These are phyloP conservation scores for Hyphopichia buzzinii DNA, from an alignment of 1,139 yeast genomes.

Conservation along the genomic window DNA sequence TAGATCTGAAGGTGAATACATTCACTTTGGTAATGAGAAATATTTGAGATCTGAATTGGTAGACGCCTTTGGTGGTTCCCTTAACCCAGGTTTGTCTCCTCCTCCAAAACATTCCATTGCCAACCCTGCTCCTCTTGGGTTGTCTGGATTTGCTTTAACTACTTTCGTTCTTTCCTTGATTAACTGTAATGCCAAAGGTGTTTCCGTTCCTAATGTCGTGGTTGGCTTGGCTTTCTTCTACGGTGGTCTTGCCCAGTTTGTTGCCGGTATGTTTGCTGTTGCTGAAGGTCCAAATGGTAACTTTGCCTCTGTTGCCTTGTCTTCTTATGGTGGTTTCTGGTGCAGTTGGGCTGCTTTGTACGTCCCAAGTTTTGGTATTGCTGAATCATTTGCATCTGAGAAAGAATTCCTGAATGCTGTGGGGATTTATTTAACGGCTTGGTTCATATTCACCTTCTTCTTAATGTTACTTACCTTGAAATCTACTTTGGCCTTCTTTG, in stretches of 20 bases:
- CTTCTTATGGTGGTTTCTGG: constrained; percentile 91
- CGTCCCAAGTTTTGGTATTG: constrained; percentile 72
- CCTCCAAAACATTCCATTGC: constrained; percentile 74
- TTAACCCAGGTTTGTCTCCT: constrained; percentile 62
- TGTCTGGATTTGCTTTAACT: constrained; percentile 80
- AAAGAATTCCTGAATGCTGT: constrained; percentile 46
- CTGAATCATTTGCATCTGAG: constrained; percentile 46
- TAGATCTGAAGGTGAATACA: constrained; percentile 51
- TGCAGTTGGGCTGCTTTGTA: constrained; percentile 73
- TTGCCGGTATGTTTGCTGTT: constrained; percentile 78
- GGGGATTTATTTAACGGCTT: constrained; percentile 73
- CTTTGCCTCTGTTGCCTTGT: constrained; percentile 84
- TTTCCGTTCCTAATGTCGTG: constrained; percentile 31
- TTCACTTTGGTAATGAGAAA: constrained; percentile 70
- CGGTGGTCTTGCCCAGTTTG: constrained; percentile 74
- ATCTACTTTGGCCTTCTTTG: constrained; percentile 76
- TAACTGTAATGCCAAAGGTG: constrained; percentile 38
- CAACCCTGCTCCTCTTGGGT: constrained; percentile 87
- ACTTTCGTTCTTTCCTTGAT: constrained; percentile 74
- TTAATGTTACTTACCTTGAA: constrained; percentile 66
- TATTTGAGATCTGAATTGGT: constrained; percentile 61
- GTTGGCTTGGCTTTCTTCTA: constrained; percentile 79
- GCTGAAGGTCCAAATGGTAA: constrained; percentile 67
- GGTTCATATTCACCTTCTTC: constrained; percentile 78
- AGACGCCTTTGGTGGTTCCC: constrained; percentile 72